Evolutionary conservation across 176 grass and related monocot species (phyloP).

Genomic region (Oryza meyeriana): DNA sequence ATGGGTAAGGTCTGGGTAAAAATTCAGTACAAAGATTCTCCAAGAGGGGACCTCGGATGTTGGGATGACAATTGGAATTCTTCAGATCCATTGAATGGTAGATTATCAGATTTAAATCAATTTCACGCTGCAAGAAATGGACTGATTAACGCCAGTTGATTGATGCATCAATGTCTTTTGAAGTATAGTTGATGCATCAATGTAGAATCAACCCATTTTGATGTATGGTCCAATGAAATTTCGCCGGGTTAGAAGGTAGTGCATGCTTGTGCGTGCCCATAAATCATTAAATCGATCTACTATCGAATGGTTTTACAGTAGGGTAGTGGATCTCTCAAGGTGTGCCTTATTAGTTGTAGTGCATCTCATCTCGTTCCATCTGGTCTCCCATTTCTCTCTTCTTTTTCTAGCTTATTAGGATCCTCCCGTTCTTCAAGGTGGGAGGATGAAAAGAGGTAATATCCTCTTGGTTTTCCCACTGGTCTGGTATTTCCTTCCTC

Average conservation of each 20-base stretch:
- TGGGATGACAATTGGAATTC: not conserved
- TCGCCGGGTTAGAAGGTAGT: not conserved
- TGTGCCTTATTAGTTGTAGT: not conserved
- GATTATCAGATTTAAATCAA: not conserved
- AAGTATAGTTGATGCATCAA: not conserved
- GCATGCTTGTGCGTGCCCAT: not conserved
- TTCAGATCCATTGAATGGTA: not conserved
- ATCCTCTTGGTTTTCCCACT: slow-evolving; percentile 31
- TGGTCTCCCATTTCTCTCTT: not conserved
- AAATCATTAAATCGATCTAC: too few relatives aligned
- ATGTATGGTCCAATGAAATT: not conserved
- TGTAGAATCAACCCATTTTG: not conserved
- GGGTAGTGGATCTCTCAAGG: not conserved
- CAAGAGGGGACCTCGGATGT: not conserved
- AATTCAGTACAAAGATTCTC: not conserved
- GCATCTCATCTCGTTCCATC: not conserved
- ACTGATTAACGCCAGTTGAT: not conserved
- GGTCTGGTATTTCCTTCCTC: not conserved
- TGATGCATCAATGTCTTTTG: not conserved
- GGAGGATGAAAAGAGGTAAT: not conserved
- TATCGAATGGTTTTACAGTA: not conserved
- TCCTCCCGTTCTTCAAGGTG: slow-evolving; percentile 19
- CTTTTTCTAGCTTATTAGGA: not conserved
- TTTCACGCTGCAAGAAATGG: not conserved
- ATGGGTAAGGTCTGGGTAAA: not conserved